Percentiles rank a stretch among this genome's conserved stretches.
Evolutionary conservation across 2,329 filamentous ascomycete genomes (phyloP).

Genomic region (Didymella exigua): DNA sequence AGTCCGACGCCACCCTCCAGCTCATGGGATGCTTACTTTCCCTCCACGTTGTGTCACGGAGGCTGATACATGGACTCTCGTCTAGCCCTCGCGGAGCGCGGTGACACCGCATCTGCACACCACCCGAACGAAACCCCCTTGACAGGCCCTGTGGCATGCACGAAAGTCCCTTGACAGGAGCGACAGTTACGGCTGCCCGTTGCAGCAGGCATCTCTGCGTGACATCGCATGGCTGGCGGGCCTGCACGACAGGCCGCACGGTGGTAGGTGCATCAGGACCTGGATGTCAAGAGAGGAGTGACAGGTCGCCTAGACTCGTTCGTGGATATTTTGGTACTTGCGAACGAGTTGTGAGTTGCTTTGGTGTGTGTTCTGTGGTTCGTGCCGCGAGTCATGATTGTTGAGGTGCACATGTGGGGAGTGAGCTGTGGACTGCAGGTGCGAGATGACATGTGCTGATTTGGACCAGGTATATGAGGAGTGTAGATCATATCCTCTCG

Average conservation of each 20-base stretch:
- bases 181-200: neutral
- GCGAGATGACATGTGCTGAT: neutral
- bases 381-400: neutral
- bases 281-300: neutral
- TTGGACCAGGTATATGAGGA: neutral
- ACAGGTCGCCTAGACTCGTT: neutral
- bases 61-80: slow-evolving; percentile 3
- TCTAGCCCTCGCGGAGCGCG: neutral
- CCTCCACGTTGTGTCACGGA: neutral
- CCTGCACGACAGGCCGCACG: neutral
- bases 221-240: slow-evolving; percentile 5
- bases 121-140: slow-evolving; percentile 5
- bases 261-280: neutral
- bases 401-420: slow-evolving; percentile 15
- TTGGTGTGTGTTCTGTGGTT: slow-evolving; percentile 6
- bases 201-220: slow-evolving; percentile 13
- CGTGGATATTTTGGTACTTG: neutral
- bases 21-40: neutral
- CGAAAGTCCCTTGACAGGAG: slow-evolving; percentile 10
- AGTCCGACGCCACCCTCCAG: neutral
- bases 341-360: neutral
- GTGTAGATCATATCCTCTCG: neutral
- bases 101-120: neutral
- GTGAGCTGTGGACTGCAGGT: neutral
- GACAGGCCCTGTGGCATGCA: slow-evolving; percentile 5